Base-by-base conservation (phyloP, 1,139 yeast genomes). In the Yamadazyma pseudoaaseri region DNA sequence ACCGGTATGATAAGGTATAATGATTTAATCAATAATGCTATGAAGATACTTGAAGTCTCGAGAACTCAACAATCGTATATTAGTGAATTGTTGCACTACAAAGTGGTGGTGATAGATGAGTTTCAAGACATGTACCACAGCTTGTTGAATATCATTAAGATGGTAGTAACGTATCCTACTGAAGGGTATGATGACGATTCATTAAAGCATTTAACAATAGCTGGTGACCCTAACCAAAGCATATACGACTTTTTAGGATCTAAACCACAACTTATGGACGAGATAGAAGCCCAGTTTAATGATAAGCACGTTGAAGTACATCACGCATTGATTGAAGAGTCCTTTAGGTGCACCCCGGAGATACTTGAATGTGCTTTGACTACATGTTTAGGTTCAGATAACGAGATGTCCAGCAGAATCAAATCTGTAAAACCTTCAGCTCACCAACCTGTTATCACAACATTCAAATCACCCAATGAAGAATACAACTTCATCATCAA, bases 181-280 rank as follows among this genome's bases (percentile, higher is more conserved):
- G 20, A 22, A 12, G 44, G 33, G 3, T 20, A 15, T 16, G 27
- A 20, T 2, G 9, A 9, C 1, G 42, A 64, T 0, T 41, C 40
- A 5, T 44, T 48, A 1, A 70, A 73, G 34, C 87, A 81, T 50
- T 47, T 85, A 11, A 73, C 83, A 0, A 59, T 83, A 15, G 84
- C 87, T 2, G 94, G 94, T 1, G 95, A 85, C 53, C 76, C 79
- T 1, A 70, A 80, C 50, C 95, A 85, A 53, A 73, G 84, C 34
- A 80, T 85, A 15, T 85, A 81, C 51, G 78, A 69, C 18, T 84
- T 83, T 51, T 49, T 81, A 24, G 86, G 87, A 0, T 66, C 80
- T 1, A 62, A 65, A 28, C 68, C 70, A 0, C 45, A 50, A 6
- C 41, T 60, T 11, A 55, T 68, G 48, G 35, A 46, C 12, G 37